These are phyloP conservation scores for Solanum hybrid DNA, from an alignment of 305 asterid species.

Conservation along the genomic window DNA sequence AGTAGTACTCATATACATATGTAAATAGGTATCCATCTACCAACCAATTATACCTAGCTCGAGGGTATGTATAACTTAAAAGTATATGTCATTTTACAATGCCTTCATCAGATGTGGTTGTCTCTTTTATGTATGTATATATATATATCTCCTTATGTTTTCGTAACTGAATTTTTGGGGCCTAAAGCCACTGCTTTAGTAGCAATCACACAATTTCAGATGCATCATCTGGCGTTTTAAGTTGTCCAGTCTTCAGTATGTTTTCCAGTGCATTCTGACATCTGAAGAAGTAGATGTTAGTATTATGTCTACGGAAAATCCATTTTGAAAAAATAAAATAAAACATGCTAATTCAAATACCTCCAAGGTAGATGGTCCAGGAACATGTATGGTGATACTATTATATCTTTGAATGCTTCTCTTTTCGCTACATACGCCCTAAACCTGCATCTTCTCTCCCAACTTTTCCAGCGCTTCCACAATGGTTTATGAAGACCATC, in stretches of 20 bases:
- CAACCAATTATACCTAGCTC: not conserved
- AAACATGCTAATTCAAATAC: not conserved
- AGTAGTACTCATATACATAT: not conserved
- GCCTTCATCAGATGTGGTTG: not conserved
- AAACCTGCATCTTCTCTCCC: conserved; percentile 2
- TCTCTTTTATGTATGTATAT: not conserved
- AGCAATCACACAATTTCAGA: not conserved
- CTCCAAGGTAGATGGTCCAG: conserved; percentile 33
- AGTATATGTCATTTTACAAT: not conserved
- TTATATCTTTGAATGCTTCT: conserved; percentile 20
- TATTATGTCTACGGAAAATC: not conserved
- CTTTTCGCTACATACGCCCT: conserved; percentile 20
- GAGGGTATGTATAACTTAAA: not conserved
- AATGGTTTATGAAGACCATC: not conserved
- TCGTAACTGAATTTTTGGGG: not conserved
- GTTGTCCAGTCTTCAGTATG: not conserved
- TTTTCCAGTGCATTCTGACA: conserved; percentile 7
- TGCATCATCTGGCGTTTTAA: not conserved
- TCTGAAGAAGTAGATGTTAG: not conserved
- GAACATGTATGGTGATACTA: conserved; percentile 24
- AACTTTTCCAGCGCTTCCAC: conserved; percentile 17
- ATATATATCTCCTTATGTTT: not conserved
- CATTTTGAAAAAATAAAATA: not conserved
- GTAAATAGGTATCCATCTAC: not conserved
- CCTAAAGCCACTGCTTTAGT: not conserved